These are phyloP conservation scores for Talaromyces sp. DNA, from an alignment of 2,329 filamentous ascomycete genomes.

Conservation along the genomic window DNA sequence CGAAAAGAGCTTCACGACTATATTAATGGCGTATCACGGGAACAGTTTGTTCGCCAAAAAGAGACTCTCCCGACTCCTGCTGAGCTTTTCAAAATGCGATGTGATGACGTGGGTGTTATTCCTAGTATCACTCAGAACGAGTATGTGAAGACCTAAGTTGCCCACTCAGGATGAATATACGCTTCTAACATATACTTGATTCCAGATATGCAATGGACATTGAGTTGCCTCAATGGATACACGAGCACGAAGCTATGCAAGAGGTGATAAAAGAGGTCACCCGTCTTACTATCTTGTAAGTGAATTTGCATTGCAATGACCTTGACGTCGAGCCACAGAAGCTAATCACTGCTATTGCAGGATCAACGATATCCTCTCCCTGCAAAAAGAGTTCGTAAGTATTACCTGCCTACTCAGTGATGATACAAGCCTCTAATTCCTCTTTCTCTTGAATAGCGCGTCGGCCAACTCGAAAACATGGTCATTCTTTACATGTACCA, in stretches of 20 bases:
- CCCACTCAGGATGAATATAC: not conserved
- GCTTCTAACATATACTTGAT: not conserved
- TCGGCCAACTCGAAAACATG: constrained; percentile 3
- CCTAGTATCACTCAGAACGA: constrained; percentile 6
- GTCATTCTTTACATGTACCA: constrained; percentile 7
- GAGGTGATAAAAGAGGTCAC: constrained; percentile 2
- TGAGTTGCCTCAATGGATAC: constrained; percentile 5
- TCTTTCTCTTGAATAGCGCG: not conserved
- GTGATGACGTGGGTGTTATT: not conserved
- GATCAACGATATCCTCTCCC: constrained; percentile 2
- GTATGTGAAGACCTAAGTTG: not conserved
- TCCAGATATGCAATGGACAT: constrained; percentile 2
- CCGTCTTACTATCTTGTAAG: not conserved
- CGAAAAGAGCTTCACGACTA: constrained; percentile 3
- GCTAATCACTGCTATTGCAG: not conserved
- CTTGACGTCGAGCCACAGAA: not conserved
- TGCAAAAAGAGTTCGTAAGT: not conserved
- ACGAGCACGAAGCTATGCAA: constrained; percentile 1
- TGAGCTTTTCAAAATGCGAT: constrained; percentile 4
- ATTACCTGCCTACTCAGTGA: not conserved
- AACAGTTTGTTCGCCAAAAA: not conserved
- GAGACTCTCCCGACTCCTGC: not conserved
- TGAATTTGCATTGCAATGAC: not conserved
- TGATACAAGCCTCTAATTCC: not conserved
- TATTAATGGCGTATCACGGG: not conserved